These are phyloP conservation scores for Leccinum variicolor DNA, from an alignment of 768 basidiomycete genomes.

Conservation along the genomic window DNA sequence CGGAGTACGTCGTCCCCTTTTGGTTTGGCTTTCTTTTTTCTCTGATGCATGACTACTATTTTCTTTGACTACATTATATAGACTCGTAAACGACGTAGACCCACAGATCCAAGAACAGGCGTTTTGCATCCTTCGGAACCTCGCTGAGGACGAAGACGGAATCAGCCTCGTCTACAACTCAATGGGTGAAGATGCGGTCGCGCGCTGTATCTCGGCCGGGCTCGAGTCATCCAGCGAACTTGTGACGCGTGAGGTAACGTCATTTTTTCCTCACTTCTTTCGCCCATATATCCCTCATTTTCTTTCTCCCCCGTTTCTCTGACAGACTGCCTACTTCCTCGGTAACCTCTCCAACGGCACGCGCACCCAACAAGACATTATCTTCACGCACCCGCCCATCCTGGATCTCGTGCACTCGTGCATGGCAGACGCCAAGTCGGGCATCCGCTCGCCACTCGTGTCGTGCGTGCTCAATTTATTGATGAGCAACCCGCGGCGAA, in stretches of 20 bases:
- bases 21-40: not conserved
- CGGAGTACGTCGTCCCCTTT: slow-evolving; percentile 40
- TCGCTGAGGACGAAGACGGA: slow-evolving; percentile 64
- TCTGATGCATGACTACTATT: not conserved
- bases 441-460: slow-evolving; percentile 59
- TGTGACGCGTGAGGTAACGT: slow-evolving; percentile 49
- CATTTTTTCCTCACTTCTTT: not conserved
- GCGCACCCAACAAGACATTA: slow-evolving; percentile 44
- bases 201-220: slow-evolving; percentile 44
- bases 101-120: slow-evolving; percentile 67
- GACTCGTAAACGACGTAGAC: slow-evolving; percentile 54
- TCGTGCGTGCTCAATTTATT: slow-evolving; percentile 58
- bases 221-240: slow-evolving; percentile 52
- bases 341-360: slow-evolving; percentile 69
- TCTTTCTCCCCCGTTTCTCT: not conserved
- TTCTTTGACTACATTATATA: slow-evolving; percentile 18
- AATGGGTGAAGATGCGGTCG: slow-evolving; percentile 44
- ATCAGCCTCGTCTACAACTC: slow-evolving; percentile 57
- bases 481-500: slow-evolving; percentile 34
- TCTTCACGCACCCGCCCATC: slow-evolving; percentile 50
- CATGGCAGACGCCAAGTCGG: slow-evolving; percentile 56
- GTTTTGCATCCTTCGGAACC: slow-evolving; percentile 60
- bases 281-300: not conserved
- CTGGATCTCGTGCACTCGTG: slow-evolving; percentile 53
- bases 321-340: slow-evolving; percentile 55